phyloP scores from a whole-genome alignment of 148 eudicot genomes.

The Rhododendron griersonianum region DNA sequence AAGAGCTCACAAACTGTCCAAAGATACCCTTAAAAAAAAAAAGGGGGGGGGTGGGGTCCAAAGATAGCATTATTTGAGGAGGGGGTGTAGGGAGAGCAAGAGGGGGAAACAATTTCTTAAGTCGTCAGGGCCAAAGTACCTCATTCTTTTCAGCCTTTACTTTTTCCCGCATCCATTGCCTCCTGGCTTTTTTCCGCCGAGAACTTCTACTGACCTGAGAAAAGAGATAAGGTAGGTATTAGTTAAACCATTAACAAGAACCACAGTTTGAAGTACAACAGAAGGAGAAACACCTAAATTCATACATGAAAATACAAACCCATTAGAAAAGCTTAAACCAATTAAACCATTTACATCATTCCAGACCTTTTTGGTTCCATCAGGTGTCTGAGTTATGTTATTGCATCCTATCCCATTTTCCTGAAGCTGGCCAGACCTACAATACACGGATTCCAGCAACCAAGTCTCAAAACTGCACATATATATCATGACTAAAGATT shows the following conservation, averaged over 20 bases:
- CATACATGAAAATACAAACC: not conserved
- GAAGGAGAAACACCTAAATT: not conserved
- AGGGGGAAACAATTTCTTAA: not conserved
- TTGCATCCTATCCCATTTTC: slow-evolving; percentile 31
- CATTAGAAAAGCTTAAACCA: not conserved
- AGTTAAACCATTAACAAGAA: not conserved
- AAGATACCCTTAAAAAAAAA: not conserved
- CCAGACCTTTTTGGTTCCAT: slow-evolving; percentile 49
- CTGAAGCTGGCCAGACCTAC: slow-evolving; percentile 26
- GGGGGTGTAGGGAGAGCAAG: not conserved
- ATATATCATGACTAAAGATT: not conserved
- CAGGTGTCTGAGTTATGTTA: slow-evolving; percentile 24
- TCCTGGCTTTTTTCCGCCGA: slow-evolving; percentile 44
- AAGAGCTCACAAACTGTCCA: slow-evolving; percentile 2
- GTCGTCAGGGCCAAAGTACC: slow-evolving; percentile 30
- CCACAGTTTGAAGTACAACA: not conserved
- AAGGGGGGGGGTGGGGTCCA: not conserved
- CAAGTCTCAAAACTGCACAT: not conserved
- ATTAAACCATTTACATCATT: not conserved
- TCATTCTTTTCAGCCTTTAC: slow-evolving; percentile 36
- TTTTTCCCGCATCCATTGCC: slow-evolving; percentile 37
- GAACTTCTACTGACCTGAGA: slow-evolving; percentile 60
- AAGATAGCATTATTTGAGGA: not conserved
- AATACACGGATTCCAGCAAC: slow-evolving; percentile 1
- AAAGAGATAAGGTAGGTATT: not conserved